A percentile compares a stretch with the other conserved stretches of the same genome.
These are phyloP conservation scores for Sesbania bispinosa DNA, from an alignment of 306 rosid species.

Conservation along the genomic window DNA sequence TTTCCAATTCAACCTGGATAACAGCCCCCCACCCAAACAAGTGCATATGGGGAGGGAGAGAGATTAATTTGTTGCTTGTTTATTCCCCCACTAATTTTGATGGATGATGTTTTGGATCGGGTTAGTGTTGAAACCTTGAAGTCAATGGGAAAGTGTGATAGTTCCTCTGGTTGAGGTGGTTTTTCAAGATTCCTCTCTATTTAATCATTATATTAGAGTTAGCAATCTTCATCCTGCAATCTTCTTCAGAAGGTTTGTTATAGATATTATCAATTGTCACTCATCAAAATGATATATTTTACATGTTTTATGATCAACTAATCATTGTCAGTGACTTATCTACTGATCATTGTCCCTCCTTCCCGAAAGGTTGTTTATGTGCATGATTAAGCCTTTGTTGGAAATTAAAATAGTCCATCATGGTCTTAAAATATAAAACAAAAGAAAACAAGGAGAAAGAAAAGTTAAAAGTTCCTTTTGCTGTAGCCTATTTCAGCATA, in stretches of 20 bases:
- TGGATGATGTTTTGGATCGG: neutral
- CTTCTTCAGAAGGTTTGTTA: neutral
- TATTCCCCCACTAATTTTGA: neutral
- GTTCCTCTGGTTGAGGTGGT: constrained; percentile 2
- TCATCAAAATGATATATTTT: neutral
- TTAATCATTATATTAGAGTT: neutral
- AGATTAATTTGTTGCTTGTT: neutral
- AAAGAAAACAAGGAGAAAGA: neutral
- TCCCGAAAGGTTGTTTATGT: neutral
- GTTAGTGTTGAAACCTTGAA: neutral
- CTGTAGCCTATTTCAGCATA: neutral
- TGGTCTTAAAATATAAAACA: neutral
- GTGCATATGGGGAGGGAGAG: neutral
- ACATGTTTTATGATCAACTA: neutral
- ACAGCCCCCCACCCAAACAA: too few relatives aligned
- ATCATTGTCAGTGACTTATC: neutral
- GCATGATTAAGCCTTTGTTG: neutral
- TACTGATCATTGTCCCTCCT: too few relatives aligned
- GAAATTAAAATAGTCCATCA: neutral
- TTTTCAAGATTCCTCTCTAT: neutral
- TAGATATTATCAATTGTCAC: constrained; percentile 4
- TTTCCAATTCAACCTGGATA: too few relatives aligned
- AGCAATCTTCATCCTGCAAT: neutral
- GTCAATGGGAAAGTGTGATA: neutral
- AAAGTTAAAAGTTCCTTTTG: neutral